Conservation (phyloP, 225 moss, liverwort and hornwort species). For the Polytrichum commune region DNA sequence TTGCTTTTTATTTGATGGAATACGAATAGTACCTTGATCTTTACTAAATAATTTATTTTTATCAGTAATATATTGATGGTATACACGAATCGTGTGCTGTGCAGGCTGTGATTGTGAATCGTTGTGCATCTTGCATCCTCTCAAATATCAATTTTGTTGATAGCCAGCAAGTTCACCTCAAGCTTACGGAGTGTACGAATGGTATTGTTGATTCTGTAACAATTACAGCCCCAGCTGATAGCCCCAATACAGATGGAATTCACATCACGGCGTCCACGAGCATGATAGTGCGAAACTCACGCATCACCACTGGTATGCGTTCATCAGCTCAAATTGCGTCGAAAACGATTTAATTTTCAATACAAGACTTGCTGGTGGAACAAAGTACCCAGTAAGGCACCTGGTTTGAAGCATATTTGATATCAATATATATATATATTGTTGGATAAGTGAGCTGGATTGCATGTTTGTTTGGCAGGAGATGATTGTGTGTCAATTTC, state of each 20-base stretch:
- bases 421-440: no score
- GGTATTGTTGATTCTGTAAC: background rate
- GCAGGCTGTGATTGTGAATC: no score
- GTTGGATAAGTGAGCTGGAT: background rate
- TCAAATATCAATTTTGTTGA: background rate
- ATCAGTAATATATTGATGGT: no score
- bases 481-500: constrained; percentile 12
- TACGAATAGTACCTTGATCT: no score
- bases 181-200: background rate
- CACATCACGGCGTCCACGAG: background rate
- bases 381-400: no score
- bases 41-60: no score
- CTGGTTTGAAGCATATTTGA: no score
- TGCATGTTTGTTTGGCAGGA: background rate
- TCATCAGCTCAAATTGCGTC: background rate
- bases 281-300: background rate
- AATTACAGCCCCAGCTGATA: background rate
- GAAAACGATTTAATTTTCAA: background rate
- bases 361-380: background rate
- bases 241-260: constrained; percentile 3
- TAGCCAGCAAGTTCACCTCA: constrained; percentile 3
- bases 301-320: constrained; percentile 1
- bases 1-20: no score
- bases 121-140: no score
- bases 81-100: no score